Conservation (phyloP, 768 basidiomycete genomes). For the Kwoniella heveanensis region DNA sequence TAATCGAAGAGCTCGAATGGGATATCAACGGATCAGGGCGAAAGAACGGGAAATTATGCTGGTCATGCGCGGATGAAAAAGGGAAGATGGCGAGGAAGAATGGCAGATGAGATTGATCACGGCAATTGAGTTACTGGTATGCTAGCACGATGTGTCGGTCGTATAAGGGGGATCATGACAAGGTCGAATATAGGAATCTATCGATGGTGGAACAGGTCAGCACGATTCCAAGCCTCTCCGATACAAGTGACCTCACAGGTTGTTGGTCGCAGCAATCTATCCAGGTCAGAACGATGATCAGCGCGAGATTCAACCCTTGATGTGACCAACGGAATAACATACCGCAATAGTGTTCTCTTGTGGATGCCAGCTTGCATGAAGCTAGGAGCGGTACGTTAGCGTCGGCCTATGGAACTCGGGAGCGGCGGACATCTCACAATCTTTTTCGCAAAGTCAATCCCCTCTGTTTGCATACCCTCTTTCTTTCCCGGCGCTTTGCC, state of each 20-base stretch:
- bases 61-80: not conserved
- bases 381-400: constrained; percentile 60
- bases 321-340: constrained; percentile 57
- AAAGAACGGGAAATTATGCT: not conserved
- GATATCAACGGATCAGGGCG: not conserved
- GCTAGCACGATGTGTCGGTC: not conserved
- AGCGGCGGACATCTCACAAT: constrained; percentile 38
- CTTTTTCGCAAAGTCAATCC: constrained; percentile 67
- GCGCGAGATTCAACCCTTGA: too few relatives aligned
- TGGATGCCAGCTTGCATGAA: constrained; percentile 81
- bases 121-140: not conserved
- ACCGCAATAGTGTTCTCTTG: constrained; percentile 97
- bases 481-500: constrained; percentile 70
- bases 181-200: constrained; percentile 56
- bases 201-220: constrained; percentile 7
- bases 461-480: constrained; percentile 73
- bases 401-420: not conserved
- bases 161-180: constrained; percentile 34
- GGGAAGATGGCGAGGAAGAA: not conserved
- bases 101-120: not conserved
- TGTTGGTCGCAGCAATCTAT: constrained; percentile 95
- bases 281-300: constrained; percentile 14
- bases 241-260: constrained; percentile 67
- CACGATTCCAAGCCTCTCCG: not conserved
- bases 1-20: not conserved